Percentiles rank a stretch among this genome's conserved stretches.
Conservation (phyloP, 805 yeast genomes). For the Wickerhamiella sergipiensis region DNA sequence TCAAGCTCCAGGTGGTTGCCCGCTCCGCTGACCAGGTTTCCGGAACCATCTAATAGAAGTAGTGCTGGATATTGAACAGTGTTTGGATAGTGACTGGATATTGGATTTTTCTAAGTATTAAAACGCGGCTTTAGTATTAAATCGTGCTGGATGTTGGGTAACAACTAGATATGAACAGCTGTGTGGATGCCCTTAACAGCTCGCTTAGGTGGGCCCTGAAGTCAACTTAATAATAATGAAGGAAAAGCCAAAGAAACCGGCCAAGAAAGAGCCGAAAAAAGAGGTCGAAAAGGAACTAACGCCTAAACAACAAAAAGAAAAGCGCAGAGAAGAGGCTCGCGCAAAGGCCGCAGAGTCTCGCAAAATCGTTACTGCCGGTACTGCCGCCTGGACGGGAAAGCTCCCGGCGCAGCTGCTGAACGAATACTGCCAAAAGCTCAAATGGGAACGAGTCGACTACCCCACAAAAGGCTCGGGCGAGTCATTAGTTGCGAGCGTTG, state of each 20-base stretch:
- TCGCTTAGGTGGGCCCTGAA: no score
- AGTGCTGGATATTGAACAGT: no score
- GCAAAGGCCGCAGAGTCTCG: slow-evolving; percentile 20
- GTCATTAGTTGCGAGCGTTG: slow-evolving; percentile 55
- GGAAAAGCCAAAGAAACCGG: slow-evolving; percentile 14
- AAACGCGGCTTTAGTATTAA: no score
- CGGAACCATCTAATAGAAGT: slow-evolving; percentile 15
- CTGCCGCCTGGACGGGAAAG: slow-evolving; percentile 88
- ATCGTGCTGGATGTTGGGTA: no score
- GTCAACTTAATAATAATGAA: slow-evolving; percentile 11
- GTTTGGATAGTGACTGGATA: no score
- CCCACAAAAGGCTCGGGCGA: slow-evolving; percentile 33
- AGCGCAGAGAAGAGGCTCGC: slow-evolving; percentile 25
- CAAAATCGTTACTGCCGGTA: slow-evolving; percentile 39
- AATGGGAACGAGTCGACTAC: slow-evolving; percentile 79
- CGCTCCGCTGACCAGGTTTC: slow-evolving; percentile 19
- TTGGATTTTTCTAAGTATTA: no score
- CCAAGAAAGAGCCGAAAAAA: slow-evolving; percentile 7
- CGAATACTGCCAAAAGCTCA: slow-evolving; percentile 74
- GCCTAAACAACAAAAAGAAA: slow-evolving; percentile 22
- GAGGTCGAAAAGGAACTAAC: slow-evolving; percentile 14
- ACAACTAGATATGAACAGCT: no score
- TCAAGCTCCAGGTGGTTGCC: slow-evolving; percentile 49
- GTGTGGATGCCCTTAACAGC: no score
- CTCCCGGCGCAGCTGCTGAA: slow-evolving; percentile 75